These are phyloP conservation scores for Pseudonitzschia multistriata DNA, from an alignment of 108 stramenopile species.

Conservation along the genomic window DNA sequence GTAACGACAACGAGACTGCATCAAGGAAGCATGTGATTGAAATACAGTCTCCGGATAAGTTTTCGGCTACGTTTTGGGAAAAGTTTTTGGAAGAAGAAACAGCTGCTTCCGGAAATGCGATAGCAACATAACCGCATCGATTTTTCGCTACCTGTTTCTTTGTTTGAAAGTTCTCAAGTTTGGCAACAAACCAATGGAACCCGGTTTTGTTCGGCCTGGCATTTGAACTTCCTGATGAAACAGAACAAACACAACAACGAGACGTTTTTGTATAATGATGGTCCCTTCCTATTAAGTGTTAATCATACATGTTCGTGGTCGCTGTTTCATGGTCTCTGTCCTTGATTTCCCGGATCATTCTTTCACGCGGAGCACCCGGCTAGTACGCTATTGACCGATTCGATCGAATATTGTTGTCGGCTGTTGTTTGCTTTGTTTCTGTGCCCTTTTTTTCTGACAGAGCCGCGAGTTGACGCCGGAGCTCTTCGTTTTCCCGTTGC, in stretches of 20 bases:
- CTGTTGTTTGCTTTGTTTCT: conserved; percentile 24
- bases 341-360: no score
- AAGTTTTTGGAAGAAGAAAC: not conserved
- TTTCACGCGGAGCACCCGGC: not conserved
- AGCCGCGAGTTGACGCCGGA: conserved; percentile 50
- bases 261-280: no score
- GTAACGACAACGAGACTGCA: not conserved
- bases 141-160: no score
- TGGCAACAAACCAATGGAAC: no score
- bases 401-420: conserved; percentile 11
- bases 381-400: not conserved
- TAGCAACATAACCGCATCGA: not conserved
- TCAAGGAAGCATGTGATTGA: not conserved
- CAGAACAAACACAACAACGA: no score
- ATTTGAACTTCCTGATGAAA: no score
- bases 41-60: conserved; percentile 19
- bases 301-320: no score
- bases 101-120: no score
- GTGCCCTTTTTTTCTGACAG: conserved; percentile 29
- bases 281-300: no score
- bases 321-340: no score
- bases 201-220: no score
- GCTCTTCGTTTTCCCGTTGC: conserved; percentile 77
- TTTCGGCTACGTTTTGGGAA: conserved; percentile 27
- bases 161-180: no score